A percentile compares a stretch with the other conserved stretches of the same genome.
phyloP scores from a whole-genome alignment of 2,329 filamentous ascomycete genomes.

The Allantophomopsis cytisporea region DNA sequence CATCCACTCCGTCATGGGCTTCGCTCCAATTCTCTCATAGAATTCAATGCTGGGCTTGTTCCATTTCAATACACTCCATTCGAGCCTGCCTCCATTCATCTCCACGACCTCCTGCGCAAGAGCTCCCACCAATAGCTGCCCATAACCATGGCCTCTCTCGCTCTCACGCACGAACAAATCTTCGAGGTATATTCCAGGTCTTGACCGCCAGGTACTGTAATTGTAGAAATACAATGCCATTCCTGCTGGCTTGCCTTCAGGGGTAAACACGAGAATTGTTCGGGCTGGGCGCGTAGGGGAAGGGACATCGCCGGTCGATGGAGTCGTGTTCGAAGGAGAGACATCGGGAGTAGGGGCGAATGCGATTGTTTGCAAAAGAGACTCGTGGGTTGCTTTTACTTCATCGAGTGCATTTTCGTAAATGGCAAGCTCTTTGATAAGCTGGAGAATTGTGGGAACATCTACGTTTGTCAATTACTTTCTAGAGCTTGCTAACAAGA shows the following conservation, averaged over 20 bases:
- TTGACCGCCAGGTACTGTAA: constrained; percentile 86
- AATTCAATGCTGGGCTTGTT: constrained; percentile 85
- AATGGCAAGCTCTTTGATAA: constrained; percentile 76
- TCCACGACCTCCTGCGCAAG: constrained; percentile 68
- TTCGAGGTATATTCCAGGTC: constrained; percentile 82
- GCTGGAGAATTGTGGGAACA: constrained; percentile 61
- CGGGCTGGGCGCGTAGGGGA: constrained; percentile 51
- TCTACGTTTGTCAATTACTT: constrained; percentile 37
- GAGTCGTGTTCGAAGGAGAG: constrained; percentile 26
- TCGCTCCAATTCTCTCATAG: constrained; percentile 61
- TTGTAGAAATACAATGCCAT: constrained; percentile 94
- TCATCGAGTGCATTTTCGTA: constrained; percentile 68
- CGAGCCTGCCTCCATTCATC: constrained; percentile 61
- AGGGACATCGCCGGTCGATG: constrained; percentile 35
- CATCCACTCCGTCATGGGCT: constrained; percentile 57
- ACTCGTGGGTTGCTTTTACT: constrained; percentile 68
- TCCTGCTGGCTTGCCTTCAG: constrained; percentile 39
- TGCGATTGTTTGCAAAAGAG: constrained; percentile 62
- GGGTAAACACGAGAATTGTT: constrained; percentile 51
- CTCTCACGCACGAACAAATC: constrained; percentile 71
- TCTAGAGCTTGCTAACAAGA: constrained; percentile 1
- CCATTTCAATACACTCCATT: constrained; percentile 90
- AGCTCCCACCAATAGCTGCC: constrained; percentile 58
- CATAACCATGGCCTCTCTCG: constrained; percentile 67
- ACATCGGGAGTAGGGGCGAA: constrained; percentile 42